Evolutionary conservation across 176 grass and related monocot genomes (phyloP).

Genomic region (Pontederia paniculata): DNA sequence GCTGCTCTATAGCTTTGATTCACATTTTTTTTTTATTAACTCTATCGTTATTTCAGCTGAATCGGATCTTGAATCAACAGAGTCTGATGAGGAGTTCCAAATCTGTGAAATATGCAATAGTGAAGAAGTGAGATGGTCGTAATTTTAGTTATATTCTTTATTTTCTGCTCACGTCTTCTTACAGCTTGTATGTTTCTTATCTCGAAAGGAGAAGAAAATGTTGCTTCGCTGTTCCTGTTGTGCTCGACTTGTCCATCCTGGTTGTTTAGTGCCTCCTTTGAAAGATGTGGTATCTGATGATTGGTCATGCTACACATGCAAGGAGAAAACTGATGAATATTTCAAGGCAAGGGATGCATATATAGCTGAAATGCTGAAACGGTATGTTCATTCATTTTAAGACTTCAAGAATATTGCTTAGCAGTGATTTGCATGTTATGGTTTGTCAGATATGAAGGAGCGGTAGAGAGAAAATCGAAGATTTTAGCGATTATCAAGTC

Average conservation of each 20-base stretch:
- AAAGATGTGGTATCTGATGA: conserved; percentile 67
- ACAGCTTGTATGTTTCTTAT: conserved; percentile 3
- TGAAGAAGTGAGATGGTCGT: conserved; percentile 53
- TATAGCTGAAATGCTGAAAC: conserved; percentile 73
- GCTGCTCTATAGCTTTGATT: conserved; percentile 1
- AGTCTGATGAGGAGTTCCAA: conserved; percentile 95
- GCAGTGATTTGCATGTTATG: neutral
- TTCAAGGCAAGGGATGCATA: conserved; percentile 59
- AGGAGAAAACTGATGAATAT: conserved; percentile 61
- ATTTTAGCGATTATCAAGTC: conserved; percentile 82
- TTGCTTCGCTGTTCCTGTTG: conserved; percentile 95
- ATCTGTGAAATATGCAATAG: conserved; percentile 93
- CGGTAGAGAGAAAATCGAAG: conserved; percentile 57
- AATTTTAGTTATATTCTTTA: conserved; percentile 2
- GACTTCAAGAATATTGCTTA: neutral
- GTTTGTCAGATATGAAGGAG: conserved; percentile 54
- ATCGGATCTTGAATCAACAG: conserved; percentile 73
- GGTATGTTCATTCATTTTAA: conserved; percentile 34
- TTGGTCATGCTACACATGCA: conserved; percentile 90
- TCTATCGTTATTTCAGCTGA: conserved; percentile 60
- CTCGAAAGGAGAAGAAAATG: conserved; percentile 65
- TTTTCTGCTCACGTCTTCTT: conserved; percentile 4
- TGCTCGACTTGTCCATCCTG: conserved; percentile 70
- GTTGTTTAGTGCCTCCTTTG: conserved; percentile 87
- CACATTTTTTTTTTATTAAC: conserved; percentile 3